Percentiles rank a stretch among this genome's conserved stretches.
phyloP scores from a whole-genome alignment of 306 rosid species.

The Dalbergia cochinchinensis region DNA sequence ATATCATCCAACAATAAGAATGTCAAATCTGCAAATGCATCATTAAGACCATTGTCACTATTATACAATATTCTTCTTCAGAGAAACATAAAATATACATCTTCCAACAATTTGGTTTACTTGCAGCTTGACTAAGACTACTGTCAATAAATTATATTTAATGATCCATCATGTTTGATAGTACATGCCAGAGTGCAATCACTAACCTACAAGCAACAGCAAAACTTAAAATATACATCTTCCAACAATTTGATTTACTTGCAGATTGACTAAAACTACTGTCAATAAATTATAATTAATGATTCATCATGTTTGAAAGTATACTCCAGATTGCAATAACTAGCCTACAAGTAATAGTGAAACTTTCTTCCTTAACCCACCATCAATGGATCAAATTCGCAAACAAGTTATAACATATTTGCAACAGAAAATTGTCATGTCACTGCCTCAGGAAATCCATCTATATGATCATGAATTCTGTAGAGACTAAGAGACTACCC shows the following conservation, averaged over 20 bases:
- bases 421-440: background rate
- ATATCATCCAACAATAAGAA: background rate
- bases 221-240: background rate
- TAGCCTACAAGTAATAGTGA: background rate
- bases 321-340: background rate
- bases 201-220: background rate
- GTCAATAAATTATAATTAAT: background rate
- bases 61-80: background rate
- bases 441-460: background rate
- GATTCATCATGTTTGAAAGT: background rate
- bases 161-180: background rate
- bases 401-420: background rate
- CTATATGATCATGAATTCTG: background rate
- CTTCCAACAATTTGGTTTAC: background rate
- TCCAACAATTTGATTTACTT: background rate
- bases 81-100: background rate
- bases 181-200: background rate
- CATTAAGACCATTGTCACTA: background rate
- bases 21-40: constrained; percentile 14
- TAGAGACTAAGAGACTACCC: background rate
- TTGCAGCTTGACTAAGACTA: background rate
- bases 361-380: constrained; percentile 1
- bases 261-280: background rate
- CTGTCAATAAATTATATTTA: background rate
- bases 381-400: background rate